Evolutionary conservation across 345 rosid species (phyloP), one percentile per base, ranked within the genome.

Genomic region (Salix dunnii): DNA sequence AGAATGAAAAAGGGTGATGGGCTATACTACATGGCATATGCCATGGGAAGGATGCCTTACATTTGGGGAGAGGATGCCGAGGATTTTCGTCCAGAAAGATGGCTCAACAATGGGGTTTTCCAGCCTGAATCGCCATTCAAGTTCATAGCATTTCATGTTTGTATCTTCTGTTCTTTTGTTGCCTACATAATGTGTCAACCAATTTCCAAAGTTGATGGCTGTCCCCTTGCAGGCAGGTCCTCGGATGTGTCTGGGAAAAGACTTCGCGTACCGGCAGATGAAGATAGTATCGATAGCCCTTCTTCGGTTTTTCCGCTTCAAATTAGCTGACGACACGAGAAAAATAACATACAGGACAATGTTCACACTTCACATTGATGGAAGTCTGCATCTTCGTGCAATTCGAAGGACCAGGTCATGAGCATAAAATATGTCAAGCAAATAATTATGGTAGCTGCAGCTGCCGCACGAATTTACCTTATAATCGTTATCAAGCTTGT

Each of bases 41-140:
- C 96, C 21, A 95, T 92, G 97, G 97, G 90, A 4, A 90, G 97
- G 84, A 89, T 92, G 96, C 64, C 73, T 70, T 85, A 77, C 73
- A 82, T 90, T 7, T 92, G 98, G 97, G 97, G 98, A 4, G 85
- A 91, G 3, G 91, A 90, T 72, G 93, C 91, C 0, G 90, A 86
- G 73, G 91, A 82, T 13, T 91, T 89, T 77, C 78, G 76, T 23
- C 97, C 96, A 0, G 92, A 92, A 84, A 87, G 98, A 82, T 91
- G 98, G 97, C 87, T 92, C 27, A 76, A 81, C 23, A 72, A 86
- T 40, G 92, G 97, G 30, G 46, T 77, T 30, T 91, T 94, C 75
- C 93, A 85, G 51, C 91, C 89, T 0, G 88, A 92, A 75, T 85
- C 91, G 1, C 90, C 92, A 0, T 91, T 90, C 88, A 92, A 94